phyloP scores from a whole-genome alignment of 768 basidiomycete species.

The Kwoniella mangroviensis region DNA sequence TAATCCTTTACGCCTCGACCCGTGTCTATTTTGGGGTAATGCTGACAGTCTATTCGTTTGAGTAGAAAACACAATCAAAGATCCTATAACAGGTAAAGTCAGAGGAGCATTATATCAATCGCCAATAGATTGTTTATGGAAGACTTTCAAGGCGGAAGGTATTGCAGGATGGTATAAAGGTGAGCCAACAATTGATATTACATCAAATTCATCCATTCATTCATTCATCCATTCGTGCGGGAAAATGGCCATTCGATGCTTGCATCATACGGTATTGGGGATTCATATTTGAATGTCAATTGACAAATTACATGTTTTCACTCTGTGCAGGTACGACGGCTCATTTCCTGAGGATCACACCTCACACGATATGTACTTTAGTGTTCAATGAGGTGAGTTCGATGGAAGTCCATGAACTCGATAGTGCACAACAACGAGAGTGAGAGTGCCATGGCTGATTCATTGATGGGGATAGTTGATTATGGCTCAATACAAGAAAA shows the following conservation, averaged over 20 bases:
- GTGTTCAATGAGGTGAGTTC: constrained; percentile 68
- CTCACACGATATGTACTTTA: constrained; percentile 87
- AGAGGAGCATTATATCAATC: constrained; percentile 81
- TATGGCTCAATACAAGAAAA: constrained; percentile 51
- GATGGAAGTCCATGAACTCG: background rate
- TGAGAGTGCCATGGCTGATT: too few relatives aligned
- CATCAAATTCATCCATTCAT: background rate
- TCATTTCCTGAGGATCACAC: constrained; percentile 89
- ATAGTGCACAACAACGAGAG: background rate
- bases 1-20: too few relatives aligned
- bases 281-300: background rate
- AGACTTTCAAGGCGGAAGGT: constrained; percentile 89
- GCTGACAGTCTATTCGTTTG: background rate
- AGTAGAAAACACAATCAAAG: constrained; percentile 55
- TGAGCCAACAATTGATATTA: constrained; percentile 39
- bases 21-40: background rate
- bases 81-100: constrained; percentile 54
- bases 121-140: constrained; percentile 95
- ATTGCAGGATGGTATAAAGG: constrained; percentile 96
- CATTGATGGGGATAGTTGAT: constrained; percentile 32
- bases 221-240: too few relatives aligned
- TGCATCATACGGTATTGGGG: too few relatives aligned
- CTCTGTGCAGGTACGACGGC: constrained; percentile 75
- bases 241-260: too few relatives aligned
- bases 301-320: background rate